Percentiles rank a stretch among this genome's conserved stretches.
These are phyloP conservation scores for Scortechinia acanthostroma DNA, from an alignment of 2,329 filamentous ascomycete genomes.

Conservation along the genomic window DNA sequence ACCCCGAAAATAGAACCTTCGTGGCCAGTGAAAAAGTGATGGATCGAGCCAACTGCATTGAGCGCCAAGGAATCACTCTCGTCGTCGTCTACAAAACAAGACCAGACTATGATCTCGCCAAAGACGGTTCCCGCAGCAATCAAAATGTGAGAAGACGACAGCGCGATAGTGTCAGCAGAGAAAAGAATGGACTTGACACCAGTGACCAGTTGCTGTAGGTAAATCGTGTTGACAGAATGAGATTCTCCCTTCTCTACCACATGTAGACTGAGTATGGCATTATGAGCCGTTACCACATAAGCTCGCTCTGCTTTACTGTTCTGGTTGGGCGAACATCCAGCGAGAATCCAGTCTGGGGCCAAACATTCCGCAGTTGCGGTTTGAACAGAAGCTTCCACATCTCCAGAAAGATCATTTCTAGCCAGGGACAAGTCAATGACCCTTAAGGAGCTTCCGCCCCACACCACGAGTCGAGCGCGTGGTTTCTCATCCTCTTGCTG, in stretches of 20 bases:
- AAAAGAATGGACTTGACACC: neutral
- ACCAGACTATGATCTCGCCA: conserved; percentile 1
- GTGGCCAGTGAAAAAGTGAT: conserved; percentile 1
- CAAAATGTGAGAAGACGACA: neutral
- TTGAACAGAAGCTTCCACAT: too few relatives aligned
- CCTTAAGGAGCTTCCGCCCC: neutral
- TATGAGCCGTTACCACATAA: neutral
- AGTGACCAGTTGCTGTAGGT: neutral
- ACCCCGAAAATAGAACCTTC: neutral
- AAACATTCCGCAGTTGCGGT: neutral
- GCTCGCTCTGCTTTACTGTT: neutral
- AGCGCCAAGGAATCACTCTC: neutral
- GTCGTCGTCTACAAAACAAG: neutral
- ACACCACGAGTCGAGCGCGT: neutral
- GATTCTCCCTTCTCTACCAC: neutral
- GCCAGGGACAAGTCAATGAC: neutral
- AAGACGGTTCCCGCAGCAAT: neutral
- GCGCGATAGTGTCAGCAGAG: neutral
- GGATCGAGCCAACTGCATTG: neutral
- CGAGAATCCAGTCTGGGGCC: neutral
- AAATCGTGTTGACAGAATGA: neutral
- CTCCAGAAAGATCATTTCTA: too few relatives aligned
- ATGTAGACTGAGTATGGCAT: neutral
- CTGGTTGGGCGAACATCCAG: neutral
- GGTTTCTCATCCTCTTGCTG: neutral